Conservation (phyloP, 805 yeast genomes). For the Diddensiella transvaalensis region DNA sequence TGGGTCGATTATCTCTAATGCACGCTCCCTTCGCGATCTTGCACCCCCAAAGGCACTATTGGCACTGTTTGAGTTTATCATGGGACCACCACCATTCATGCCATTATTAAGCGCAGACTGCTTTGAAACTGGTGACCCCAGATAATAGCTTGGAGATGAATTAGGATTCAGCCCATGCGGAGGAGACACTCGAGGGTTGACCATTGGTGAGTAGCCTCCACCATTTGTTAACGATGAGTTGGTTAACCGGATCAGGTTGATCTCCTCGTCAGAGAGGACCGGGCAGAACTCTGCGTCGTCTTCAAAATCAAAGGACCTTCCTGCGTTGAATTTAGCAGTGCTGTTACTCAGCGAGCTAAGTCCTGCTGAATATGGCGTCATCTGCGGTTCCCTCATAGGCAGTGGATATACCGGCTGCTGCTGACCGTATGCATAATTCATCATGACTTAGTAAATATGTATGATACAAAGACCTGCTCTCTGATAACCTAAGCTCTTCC, state of each 20-base stretch:
- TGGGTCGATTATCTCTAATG: slow-evolving; percentile 50
- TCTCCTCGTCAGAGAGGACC: slow-evolving; percentile 22
- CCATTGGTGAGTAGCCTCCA: slow-evolving; percentile 1
- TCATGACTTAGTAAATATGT: background rate
- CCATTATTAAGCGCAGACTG: background rate
- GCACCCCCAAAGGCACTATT: background rate
- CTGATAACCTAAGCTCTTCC: too few relatives aligned
- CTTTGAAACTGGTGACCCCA: slow-evolving; percentile 15
- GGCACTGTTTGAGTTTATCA: background rate
- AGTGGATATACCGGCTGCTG: background rate
- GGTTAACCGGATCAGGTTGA: slow-evolving; percentile 2
- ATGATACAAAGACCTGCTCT: too few relatives aligned
- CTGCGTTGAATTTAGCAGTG: slow-evolving; percentile 46
- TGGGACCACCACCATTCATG: background rate
- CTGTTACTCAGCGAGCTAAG: background rate
- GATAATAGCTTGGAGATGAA: slow-evolving; percentile 6
- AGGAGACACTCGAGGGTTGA: slow-evolving; percentile 20
- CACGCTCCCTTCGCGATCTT: slow-evolving; percentile 5
- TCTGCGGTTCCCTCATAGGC: background rate
- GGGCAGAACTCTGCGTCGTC: slow-evolving; percentile 68
- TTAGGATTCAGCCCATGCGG: slow-evolving; percentile 1
- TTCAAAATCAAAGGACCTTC: slow-evolving; percentile 60
- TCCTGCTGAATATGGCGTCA: background rate
- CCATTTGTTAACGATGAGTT: background rate
- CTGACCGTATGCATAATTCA: slow-evolving; percentile 1